phyloP scores from a whole-genome alignment of 1,284 basidiomycete genomes.

The Moniliophthora roreri region DNA sequence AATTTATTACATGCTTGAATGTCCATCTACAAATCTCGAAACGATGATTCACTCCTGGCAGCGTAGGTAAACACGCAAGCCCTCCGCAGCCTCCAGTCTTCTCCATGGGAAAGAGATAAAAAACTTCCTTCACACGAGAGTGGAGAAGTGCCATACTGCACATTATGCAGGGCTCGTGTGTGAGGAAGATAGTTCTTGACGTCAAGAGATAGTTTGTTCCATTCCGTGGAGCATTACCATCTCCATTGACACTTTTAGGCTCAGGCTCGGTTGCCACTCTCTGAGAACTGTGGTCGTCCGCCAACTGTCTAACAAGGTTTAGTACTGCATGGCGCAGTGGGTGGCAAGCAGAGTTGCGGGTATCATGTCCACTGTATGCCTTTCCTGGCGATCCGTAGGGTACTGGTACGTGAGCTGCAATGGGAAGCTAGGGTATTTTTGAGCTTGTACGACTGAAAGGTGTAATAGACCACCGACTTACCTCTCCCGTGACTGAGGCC shows the following conservation, averaged over 20 bases:
- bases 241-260: slow-evolving; percentile 12
- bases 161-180: slow-evolving; percentile 95
- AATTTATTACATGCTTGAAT: slow-evolving; percentile 15
- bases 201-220: slow-evolving; percentile 87
- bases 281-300: slow-evolving; percentile 45
- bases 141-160: slow-evolving; percentile 94
- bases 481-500: slow-evolving; percentile 55
- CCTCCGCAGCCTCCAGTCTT: slow-evolving; percentile 78
- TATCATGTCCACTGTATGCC: slow-evolving; percentile 68
- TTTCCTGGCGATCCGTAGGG: slow-evolving; percentile 47
- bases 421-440: slow-evolving; percentile 57
- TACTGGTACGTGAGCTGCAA: slow-evolving; percentile 72
- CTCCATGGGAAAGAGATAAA: slow-evolving; percentile 73
- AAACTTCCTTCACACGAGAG: slow-evolving; percentile 83
- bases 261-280: slow-evolving; percentile 10
- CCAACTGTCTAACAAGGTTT: slow-evolving; percentile 71
- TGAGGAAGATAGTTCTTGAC: slow-evolving; percentile 77
- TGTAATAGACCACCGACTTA: slow-evolving; percentile 29
- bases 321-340: slow-evolving; percentile 83
- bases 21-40: slow-evolving; percentile 71
- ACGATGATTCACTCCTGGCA: slow-evolving; percentile 83
- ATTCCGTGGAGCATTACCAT: slow-evolving; percentile 38
- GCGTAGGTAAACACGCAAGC: slow-evolving; percentile 64
- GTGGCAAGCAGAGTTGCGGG: slow-evolving; percentile 63
- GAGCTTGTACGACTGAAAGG: not conserved